Base-by-base conservation (phyloP, 2,329 filamentous ascomycete species). In the Arthrobotrys conoides region DNA sequence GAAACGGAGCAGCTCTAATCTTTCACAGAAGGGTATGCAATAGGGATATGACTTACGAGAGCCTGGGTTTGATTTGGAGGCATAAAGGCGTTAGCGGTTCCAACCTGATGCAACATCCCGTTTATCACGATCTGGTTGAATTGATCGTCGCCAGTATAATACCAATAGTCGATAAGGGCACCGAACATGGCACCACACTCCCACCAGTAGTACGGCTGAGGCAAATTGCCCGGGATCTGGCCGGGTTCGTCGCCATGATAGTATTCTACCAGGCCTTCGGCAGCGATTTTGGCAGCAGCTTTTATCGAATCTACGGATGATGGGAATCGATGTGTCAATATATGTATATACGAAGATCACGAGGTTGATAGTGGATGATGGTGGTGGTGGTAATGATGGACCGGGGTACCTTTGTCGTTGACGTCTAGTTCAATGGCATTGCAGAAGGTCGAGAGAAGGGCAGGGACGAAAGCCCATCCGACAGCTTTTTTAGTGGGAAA, bases 161-260 rank as follows among this genome's bases (percentile, higher is more conserved):
- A 88, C 88, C 90, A 91, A 83, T 93, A 93, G 83, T 92, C 90
- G 51, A 93, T 86, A 81, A 91, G 85, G 0, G 90, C 88, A 69
- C 90, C 89, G 87, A 91, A 91, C 85, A 93, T 86, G 14, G 90
- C 89, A 66, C 90, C 89, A 4, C 89, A 89, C 83, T 93, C 89
- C 91, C 91, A 93, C 91, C 91, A 93, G 86, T 92, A 92, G 83
- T 91, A 91, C 79, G 91, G 91, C 30, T 87, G 83, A 2, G 90
- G 89, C 36, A 94, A 85, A 70, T 88, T 84, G 57, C 88, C 88
- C 8, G 87, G 87, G 20, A 86, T 86, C 8, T 85, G 84, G 16
- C 87, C 87, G 0, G 87, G 85, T 57, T 85, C 81, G 77, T 89
- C 88, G 18, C 88, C 88, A 46, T 83, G 84, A 82, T 89, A 89